Evolutionary conservation across 1,284 basidiomycete genomes (phyloP).

Genomic region (Fistulinella cinereoalba): DNA sequence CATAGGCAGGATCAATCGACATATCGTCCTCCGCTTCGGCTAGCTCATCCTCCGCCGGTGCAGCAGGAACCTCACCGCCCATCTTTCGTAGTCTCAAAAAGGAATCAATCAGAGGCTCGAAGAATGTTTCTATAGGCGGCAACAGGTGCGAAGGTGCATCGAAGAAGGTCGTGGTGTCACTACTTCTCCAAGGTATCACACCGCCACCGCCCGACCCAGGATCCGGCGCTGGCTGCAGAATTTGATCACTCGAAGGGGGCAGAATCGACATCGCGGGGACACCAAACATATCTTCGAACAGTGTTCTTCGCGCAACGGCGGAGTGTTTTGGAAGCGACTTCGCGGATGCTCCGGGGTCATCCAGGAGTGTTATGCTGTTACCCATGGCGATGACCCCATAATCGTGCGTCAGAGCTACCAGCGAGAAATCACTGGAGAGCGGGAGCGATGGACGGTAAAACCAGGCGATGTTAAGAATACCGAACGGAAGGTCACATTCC

Average conservation of each 20-base stretch:
- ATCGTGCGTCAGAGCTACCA: constrained; percentile 64
- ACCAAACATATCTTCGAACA: constrained; percentile 87
- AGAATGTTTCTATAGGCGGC: constrained; percentile 74
- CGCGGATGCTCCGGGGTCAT: constrained; percentile 43
- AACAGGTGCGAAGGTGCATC: constrained; percentile 77
- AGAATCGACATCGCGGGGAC: constrained; percentile 52
- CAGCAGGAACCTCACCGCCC: constrained; percentile 25
- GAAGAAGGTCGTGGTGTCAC: constrained; percentile 53
- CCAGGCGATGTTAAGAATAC: constrained; percentile 49
- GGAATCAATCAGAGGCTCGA: constrained; percentile 67
- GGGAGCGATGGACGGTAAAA: constrained; percentile 38
- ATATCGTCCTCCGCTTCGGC: constrained; percentile 46
- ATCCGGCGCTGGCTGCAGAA: constrained; percentile 13
- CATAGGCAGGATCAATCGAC: constrained; percentile 37
- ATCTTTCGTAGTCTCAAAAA: constrained; percentile 50
- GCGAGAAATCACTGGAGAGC: constrained; percentile 41
- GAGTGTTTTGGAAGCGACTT: constrained; percentile 42
- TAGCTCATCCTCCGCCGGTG: constrained; percentile 15
- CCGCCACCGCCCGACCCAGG: constrained; percentile 18
- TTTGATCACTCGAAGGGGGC: constrained; percentile 14
- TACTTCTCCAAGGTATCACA: constrained; percentile 38
- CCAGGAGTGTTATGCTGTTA: constrained; percentile 43
- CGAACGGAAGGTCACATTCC: constrained; percentile 56
- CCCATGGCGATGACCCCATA: constrained; percentile 67
- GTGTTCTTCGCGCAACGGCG: constrained; percentile 45